Evolutionary conservation across 345 rosid genomes (phyloP), one percentile per base, ranked within the genome.

Genomic region (Citrus reticulata): DNA sequence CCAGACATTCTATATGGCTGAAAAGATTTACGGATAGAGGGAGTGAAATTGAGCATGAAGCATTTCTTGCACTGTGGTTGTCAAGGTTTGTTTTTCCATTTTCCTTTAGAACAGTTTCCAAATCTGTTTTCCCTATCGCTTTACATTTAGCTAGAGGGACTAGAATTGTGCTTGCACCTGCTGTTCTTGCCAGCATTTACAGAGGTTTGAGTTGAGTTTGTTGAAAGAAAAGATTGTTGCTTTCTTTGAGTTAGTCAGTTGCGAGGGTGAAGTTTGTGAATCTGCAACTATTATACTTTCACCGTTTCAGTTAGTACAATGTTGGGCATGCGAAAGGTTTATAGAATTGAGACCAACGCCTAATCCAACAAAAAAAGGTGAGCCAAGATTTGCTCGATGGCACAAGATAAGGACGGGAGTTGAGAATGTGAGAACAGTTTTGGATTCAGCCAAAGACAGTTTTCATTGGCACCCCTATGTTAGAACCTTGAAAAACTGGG

Each of bases 241-340:
- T 71, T 60, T 64, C 59, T 34, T 71, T 66, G 22, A 32, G 76
- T 24, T 64, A 7, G 74, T 40, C 22, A 46, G 62, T 16, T 58
- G 42, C 7, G 62, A 34, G 63, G 76, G 51, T 69, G 70, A 4
- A 35, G 70, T 40, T 66, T 60, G 37, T 22, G 30, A 20, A 40
- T 46, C 22, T 11, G 73, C 20, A 16, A 2, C 79, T 10, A 65
- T 32, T 7, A 17, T 82, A 73, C 29, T 69, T 77, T 84, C 89
- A 35, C 87, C 83, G 14, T 69, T 87, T 64, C 71, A 59, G 30
- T 9, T 89, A 17, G 88, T 86, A 40, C 84, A 81, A 77, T 64
- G 81, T 55, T 87, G 84, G 89, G 81, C 68, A 0, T 83, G 87
- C 87, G 88, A 84, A 85, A 86, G 90, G 70, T 86, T 84, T 75